phyloP scores from a whole-genome alignment of 805 yeast genomes.

The Groenewaldozyma salmanticensis region DNA sequence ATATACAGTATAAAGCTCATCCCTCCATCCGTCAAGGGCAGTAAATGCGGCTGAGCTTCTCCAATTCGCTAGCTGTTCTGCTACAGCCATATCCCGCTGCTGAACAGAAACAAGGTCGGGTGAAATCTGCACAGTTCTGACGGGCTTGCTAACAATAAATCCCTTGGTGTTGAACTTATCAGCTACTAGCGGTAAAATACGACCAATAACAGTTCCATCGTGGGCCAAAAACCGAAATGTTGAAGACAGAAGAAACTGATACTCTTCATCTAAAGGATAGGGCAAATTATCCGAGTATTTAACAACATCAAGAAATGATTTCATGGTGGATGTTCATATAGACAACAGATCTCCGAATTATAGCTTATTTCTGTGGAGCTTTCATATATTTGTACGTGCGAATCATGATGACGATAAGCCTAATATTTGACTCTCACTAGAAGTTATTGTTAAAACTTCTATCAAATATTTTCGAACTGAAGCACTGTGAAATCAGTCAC shows the following conservation, averaged over 20 bases:
- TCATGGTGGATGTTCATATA: slow-evolving; percentile 1
- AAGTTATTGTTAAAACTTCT: too few species aligned
- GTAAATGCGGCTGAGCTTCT: slow-evolving; percentile 15
- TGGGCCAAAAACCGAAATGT: slow-evolving; percentile 22
- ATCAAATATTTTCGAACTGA: too few species aligned
- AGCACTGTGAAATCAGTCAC: too few species aligned
- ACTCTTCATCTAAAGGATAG: slow-evolving; percentile 1
- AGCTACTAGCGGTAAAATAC: slow-evolving; percentile 19
- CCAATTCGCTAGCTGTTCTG: slow-evolving; percentile 18
- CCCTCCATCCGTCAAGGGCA: slow-evolving; percentile 54
- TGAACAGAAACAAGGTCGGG: slow-evolving; percentile 30
- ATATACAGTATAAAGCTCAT: slow-evolving; percentile 71
- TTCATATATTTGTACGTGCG: too few species aligned
- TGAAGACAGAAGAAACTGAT: slow-evolving; percentile 15
- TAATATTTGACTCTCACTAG: too few species aligned
- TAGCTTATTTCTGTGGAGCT: too few species aligned
- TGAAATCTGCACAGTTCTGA: slow-evolving; percentile 24
- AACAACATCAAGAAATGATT: slow-evolving; percentile 6
- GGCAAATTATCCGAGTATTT: slow-evolving; percentile 4
- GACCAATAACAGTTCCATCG: slow-evolving; percentile 20
- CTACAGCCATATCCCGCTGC: slow-evolving; percentile 31
- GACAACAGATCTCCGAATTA: too few species aligned
- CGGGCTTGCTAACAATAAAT: slow-evolving; percentile 21
- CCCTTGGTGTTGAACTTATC: slow-evolving; percentile 10
- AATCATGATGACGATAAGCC: too few species aligned